Percentiles rank a stretch among this genome's conserved stretches.
Evolutionary conservation across 2,329 filamentous ascomycete species (phyloP).

Genomic region (Tolypocladium ovalisporum): DNA sequence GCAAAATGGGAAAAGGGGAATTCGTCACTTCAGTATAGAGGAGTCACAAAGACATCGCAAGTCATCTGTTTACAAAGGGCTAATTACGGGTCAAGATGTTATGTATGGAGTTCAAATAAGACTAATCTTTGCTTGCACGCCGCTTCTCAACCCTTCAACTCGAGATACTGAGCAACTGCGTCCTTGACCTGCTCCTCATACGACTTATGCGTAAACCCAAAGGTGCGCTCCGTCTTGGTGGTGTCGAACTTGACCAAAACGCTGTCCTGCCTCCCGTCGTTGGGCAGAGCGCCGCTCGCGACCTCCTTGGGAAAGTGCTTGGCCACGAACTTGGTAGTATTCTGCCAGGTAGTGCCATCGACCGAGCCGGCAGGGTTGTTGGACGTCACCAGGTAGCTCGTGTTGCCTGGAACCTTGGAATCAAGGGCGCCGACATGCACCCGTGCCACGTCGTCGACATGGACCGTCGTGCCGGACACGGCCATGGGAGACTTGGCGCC

Average conservation of each 20-base stretch:
- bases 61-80: not conserved
- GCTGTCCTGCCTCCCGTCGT: not conserved
- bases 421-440: constrained; percentile 25
- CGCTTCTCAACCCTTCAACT: constrained; percentile 7
- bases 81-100: not conserved
- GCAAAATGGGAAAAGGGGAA: not conserved
- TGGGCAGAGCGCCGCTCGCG: constrained; percentile 4
- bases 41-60: not conserved
- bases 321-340: constrained; percentile 2
- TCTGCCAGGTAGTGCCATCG: not conserved
- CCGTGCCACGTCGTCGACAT: constrained; percentile 26
- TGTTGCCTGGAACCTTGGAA: constrained; percentile 16
- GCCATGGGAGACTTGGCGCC: constrained; percentile 13
- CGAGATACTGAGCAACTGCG: constrained; percentile 22
- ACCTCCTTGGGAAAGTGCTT: constrained; percentile 4
- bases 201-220: constrained; percentile 19
- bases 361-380: not conserved
- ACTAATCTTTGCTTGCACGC: not conserved
- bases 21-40: not conserved
- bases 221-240: constrained; percentile 17
- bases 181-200: constrained; percentile 23
- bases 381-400: constrained; percentile 3
- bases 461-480: constrained; percentile 19
- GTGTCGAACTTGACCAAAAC: constrained; percentile 10
- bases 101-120: not conserved